Percentiles rank a stretch among this genome's conserved stretches.
Evolutionary conservation across 2,329 filamentous ascomycete genomes (phyloP).

Genomic region (Diplodia corticola): DNA sequence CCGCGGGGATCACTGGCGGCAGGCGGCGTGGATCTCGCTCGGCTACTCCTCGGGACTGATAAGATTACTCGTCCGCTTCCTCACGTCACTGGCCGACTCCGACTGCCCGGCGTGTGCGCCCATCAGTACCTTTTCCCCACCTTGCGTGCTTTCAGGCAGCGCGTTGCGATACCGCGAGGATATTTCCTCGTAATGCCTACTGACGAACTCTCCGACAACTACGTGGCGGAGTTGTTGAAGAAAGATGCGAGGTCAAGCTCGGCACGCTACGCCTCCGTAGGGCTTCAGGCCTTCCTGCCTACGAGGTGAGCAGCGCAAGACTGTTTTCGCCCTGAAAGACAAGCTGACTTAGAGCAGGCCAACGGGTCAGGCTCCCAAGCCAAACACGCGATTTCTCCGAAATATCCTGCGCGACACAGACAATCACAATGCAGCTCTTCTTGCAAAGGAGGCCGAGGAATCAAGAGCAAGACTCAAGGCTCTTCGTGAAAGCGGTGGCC

Average conservation of each 20-base stretch:
- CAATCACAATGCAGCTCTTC: constrained; percentile 81
- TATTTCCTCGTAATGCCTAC: constrained; percentile 15
- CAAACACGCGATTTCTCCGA: constrained; percentile 85
- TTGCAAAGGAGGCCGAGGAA: constrained; percentile 81
- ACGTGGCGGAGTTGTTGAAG: constrained; percentile 75
- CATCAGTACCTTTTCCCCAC: not conserved
- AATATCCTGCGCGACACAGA: constrained; percentile 88
- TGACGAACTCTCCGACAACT: constrained; percentile 66
- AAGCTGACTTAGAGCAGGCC: constrained; percentile 49
- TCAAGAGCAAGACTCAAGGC: constrained; percentile 66
- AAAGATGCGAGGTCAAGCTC: constrained; percentile 76
- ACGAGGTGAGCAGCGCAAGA: constrained; percentile 47
- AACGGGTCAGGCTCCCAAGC: constrained; percentile 70
- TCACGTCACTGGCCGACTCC: constrained; percentile 7
- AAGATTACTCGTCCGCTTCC: constrained; percentile 1
- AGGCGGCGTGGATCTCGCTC: not conserved
- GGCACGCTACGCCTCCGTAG: constrained; percentile 71
- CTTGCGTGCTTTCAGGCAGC: not conserved
- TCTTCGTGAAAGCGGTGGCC: constrained; percentile 33
- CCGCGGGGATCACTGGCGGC: not conserved
- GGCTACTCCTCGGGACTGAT: not conserved
- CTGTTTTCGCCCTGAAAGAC: not conserved
- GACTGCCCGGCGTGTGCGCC: not conserved
- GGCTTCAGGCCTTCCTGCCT: constrained; percentile 66
- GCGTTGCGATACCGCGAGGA: not conserved